Base-by-base conservation (phyloP, 768 basidiomycete species). In the Rhodotorula diobovata region DNA sequence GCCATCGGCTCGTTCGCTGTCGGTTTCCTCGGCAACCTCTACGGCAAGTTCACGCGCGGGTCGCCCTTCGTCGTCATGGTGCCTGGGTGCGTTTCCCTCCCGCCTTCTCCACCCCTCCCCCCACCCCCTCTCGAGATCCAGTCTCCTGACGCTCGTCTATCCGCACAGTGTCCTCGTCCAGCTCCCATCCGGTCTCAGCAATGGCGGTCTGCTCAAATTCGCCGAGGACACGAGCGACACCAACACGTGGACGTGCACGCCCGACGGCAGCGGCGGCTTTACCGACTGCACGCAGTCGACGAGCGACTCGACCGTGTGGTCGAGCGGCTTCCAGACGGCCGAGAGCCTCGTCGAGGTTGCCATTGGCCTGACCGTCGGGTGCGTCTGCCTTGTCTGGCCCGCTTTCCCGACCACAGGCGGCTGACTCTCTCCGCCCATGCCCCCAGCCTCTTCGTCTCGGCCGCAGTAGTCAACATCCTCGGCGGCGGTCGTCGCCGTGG, bases 1-100 rank as follows among this genome's bases (percentile, higher is more conserved):
- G 89, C 90, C 4, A 85, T 90, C 67, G 91, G 89, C 23, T 88
- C 89, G 3, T 90, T 93, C 76, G 87, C 88, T 1, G 90, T 93
- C 53, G 90, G 91, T 12, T 81, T 91, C 65, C 82, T 91, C 59
- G 85, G 90, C 41, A 91, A 91, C 78, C 53, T 91, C 10, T 92
- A 89, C 71, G 88, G 87, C 63, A 85, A 88, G 51, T 84, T 91
- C 79, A 87, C 88, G 76, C 82, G 83, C 7, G 89, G 89, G 21
- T 87, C 76, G 9, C 86, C 89, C 2, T 92, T 91, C 77, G 89
- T 90, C 32, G 86, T 92, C 69, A 90, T 91, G 86, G 89, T 90
- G 54, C 46, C 88, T 0, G 90, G 89, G 63, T 70, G 43, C 53
- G 63, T 43, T 32, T 39, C 46, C 21, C 37, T 5, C 43, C 20